phyloP scores from a whole-genome alignment of 495 filamentous ascomycete species.

The Penicillium desertorum region DNA sequence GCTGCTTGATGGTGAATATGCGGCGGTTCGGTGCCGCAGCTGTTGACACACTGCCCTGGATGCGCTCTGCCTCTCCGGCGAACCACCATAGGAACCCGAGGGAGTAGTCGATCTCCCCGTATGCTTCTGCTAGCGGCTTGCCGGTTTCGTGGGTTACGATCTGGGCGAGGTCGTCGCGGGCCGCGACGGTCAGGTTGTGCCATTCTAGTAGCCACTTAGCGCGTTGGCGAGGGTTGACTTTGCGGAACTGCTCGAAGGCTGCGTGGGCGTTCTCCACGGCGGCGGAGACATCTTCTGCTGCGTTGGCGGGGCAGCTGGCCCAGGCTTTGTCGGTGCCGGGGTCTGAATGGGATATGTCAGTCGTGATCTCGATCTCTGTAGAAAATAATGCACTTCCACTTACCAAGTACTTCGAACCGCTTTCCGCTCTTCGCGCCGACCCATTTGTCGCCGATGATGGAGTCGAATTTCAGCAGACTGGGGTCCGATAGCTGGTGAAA shows the following conservation, averaged over 20 bases:
- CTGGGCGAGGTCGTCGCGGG: conserved; percentile 55
- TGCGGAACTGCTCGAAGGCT: conserved; percentile 63
- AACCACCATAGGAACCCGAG: conserved; percentile 65
- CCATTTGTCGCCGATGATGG: conserved; percentile 63
- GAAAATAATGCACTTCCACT: conserved; percentile 7
- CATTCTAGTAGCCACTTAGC: conserved; percentile 64
- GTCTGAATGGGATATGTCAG: conserved; percentile 39
- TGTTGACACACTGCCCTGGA: conserved; percentile 58
- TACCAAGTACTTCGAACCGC: conserved; percentile 66
- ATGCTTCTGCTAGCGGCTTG: conserved; percentile 60
- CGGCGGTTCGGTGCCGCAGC: conserved; percentile 59
- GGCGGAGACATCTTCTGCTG: conserved; percentile 58
- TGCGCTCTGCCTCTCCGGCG: conserved; percentile 66
- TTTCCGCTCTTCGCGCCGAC: conserved; percentile 59
- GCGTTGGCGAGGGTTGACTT: conserved; percentile 57
- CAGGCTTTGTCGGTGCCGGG: conserved; percentile 64
- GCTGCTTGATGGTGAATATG: conserved; percentile 69
- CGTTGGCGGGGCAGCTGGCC: conserved; percentile 62
- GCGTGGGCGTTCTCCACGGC: conserved; percentile 58
- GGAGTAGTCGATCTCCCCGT: conserved; percentile 61
- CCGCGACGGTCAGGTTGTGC: conserved; percentile 52
- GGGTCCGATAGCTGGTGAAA: conserved; percentile 54
- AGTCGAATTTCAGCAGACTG: conserved; percentile 57
- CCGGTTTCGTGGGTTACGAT: conserved; percentile 64
- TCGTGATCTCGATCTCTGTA: conserved; percentile 7